These are phyloP conservation scores for Trichoderma sp. DNA, from an alignment of 2,329 filamentous ascomycete genomes.

Conservation along the genomic window DNA sequence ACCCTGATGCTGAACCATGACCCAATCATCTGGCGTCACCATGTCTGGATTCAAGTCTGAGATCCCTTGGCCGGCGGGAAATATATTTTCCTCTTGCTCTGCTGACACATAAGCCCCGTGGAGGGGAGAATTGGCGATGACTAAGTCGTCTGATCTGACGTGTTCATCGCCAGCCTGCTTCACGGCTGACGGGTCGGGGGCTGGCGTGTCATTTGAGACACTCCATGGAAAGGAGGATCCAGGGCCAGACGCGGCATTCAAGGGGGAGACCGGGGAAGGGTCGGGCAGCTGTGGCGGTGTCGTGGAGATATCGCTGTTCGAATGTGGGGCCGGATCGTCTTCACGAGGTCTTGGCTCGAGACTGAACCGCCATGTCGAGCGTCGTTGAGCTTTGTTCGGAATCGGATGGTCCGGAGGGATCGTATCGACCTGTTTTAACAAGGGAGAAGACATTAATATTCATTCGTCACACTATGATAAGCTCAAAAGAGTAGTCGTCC, in stretches of 20 bases:
- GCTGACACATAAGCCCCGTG: not conserved
- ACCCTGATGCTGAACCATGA: slow-evolving; percentile 30
- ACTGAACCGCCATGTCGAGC: slow-evolving; percentile 45
- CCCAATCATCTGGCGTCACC: slow-evolving; percentile 30
- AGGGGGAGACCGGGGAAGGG: slow-evolving; percentile 20
- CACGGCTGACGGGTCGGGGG: not conserved
- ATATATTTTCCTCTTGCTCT: not conserved
- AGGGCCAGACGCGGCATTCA: slow-evolving; percentile 10
- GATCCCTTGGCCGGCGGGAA: not conserved
- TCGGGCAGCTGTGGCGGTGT: slow-evolving; percentile 20
- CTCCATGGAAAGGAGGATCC: slow-evolving; percentile 14
- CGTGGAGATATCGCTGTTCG: slow-evolving; percentile 24
- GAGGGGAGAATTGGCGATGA: not conserved
- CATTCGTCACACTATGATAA: slow-evolving; percentile 27
- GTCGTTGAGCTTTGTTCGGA: slow-evolving; percentile 39
- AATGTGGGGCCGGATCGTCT: slow-evolving; percentile 25
- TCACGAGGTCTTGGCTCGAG: slow-evolving; percentile 34
- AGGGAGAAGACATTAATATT: slow-evolving; percentile 34
- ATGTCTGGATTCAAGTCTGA: not conserved
- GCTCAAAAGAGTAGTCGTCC: not conserved
- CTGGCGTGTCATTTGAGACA: not conserved
- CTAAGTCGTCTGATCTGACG: slow-evolving; percentile 1
- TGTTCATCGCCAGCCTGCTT: slow-evolving; percentile 10
- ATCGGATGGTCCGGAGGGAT: slow-evolving; percentile 34
- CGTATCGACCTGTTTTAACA: slow-evolving; percentile 35